Evolutionary conservation across 2,329 filamentous ascomycete species (phyloP).

Genomic region (Dactylellina drechsleri): DNA sequence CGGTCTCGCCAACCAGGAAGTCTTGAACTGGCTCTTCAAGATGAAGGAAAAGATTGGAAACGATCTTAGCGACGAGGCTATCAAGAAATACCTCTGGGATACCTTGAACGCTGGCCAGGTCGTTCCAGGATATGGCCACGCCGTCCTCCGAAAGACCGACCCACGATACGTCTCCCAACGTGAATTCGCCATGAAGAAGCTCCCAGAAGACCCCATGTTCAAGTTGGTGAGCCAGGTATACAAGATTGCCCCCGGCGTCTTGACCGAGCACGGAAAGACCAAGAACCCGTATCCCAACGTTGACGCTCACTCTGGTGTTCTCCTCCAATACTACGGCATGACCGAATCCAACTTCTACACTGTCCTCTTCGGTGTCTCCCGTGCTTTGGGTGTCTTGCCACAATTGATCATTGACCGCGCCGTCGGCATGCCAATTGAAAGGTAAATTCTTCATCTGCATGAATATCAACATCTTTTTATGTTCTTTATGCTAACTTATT

Average conservation of each 20-base stretch:
- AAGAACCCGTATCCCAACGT: slow-evolving; percentile 99
- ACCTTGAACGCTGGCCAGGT: slow-evolving; percentile 96
- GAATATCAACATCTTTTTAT: neutral
- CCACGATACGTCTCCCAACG: slow-evolving; percentile 98
- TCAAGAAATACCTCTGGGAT: slow-evolving; percentile 98
- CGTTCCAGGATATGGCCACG: slow-evolving; percentile 97
- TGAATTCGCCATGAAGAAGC: slow-evolving; percentile 91
- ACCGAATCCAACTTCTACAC: slow-evolving; percentile 99
- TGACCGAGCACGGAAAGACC: slow-evolving; percentile 99
- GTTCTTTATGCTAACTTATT: slow-evolving; percentile 39
- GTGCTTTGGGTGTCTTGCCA: slow-evolving; percentile 96
- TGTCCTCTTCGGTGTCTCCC: slow-evolving; percentile 97
- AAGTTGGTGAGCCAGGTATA: slow-evolving; percentile 99
- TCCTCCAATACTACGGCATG: slow-evolving; percentile 99
- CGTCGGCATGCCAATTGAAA: slow-evolving; percentile 94
- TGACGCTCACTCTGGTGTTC: slow-evolving; percentile 97
- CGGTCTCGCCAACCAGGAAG: slow-evolving; percentile 99
- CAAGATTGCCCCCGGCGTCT: slow-evolving; percentile 97
- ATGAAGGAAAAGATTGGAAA: slow-evolving; percentile 96
- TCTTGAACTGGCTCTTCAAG: slow-evolving; percentile 98
- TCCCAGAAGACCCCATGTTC: slow-evolving; percentile 99
- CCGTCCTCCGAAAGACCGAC: slow-evolving; percentile 99
- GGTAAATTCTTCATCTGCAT: slow-evolving; percentile 62
- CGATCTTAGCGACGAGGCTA: slow-evolving; percentile 93
- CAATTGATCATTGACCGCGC: slow-evolving; percentile 99